Conservation (phyloP, 139 green algal genomes). For the Yamagishiella unicocca region DNA sequence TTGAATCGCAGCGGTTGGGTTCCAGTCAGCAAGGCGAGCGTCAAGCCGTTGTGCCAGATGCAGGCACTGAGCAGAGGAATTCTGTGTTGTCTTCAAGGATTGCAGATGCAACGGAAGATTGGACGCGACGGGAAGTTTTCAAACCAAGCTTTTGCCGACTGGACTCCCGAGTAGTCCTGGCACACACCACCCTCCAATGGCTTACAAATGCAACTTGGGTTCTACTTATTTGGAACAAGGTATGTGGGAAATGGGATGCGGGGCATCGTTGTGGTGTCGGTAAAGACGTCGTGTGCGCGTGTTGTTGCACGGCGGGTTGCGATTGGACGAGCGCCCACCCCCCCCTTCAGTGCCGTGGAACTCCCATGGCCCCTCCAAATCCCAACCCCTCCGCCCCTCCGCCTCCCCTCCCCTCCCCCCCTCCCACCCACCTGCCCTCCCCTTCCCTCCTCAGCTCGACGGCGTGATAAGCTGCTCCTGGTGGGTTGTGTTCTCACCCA, state of each 20-base stretch:
- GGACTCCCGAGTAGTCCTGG: slow-evolving; percentile 8
- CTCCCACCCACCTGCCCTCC: neutral
- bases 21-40: neutral
- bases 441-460: slow-evolving; percentile 23
- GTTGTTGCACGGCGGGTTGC: too few relatives aligned
- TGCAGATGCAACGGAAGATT: neutral
- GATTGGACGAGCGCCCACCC: too few relatives aligned
- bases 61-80: neutral
- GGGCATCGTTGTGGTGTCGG: too few relatives aligned
- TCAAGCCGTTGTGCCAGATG: neutral
- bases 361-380: too few relatives aligned
- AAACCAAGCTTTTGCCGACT: slow-evolving; percentile 10
- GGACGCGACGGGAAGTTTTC: neutral
- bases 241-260: too few relatives aligned
- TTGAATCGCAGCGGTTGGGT: neutral
- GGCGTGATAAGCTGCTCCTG: neutral
- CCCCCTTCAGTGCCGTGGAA: too few relatives aligned
- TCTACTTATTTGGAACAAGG: slow-evolving; percentile 30
- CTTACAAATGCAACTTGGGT: slow-evolving; percentile 36
- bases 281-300: too few relatives aligned
- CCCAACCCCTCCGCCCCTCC: neutral
- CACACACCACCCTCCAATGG: slow-evolving; percentile 9
- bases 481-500: slow-evolving; percentile 43
- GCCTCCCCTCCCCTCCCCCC: neutral
- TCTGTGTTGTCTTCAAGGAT: neutral